A percentile compares a stretch with the other conserved stretches of the same genome.
These are phyloP conservation scores for Phytophthora tentaculata DNA, from an alignment of 352 stramenopile genomes.

Conservation along the genomic window DNA sequence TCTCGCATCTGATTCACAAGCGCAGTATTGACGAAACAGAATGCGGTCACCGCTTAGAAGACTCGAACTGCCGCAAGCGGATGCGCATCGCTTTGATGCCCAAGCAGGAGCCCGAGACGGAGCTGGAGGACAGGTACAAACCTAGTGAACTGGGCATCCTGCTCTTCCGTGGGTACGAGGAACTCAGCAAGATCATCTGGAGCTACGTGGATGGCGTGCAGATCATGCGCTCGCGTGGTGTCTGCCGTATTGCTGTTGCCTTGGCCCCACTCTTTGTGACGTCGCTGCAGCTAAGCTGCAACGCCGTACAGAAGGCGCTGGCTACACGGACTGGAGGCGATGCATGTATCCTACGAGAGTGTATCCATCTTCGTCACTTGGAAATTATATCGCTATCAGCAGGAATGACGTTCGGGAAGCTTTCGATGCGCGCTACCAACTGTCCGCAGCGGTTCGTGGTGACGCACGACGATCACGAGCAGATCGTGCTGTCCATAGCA, in stretches of 20 bases:
- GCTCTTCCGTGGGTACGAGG: slow-evolving; percentile 68
- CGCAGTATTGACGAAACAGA: slow-evolving; percentile 45
- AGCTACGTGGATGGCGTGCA: slow-evolving; percentile 78
- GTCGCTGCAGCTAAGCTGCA: slow-evolving; percentile 83
- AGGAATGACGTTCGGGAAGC: slow-evolving; percentile 82
- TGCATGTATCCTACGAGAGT: slow-evolving; percentile 62
- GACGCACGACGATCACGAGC: slow-evolving; percentile 87
- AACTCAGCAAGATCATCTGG: slow-evolving; percentile 79
- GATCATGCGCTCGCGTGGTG: slow-evolving; percentile 72
- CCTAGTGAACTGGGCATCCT: slow-evolving; percentile 49
- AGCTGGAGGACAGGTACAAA: slow-evolving; percentile 32
- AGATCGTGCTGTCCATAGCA: slow-evolving; percentile 80
- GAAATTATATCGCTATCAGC: slow-evolving; percentile 84
- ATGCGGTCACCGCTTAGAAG: neutral
- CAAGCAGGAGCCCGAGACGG: slow-evolving; percentile 15
- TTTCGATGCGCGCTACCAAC: slow-evolving; percentile 86
- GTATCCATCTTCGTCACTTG: slow-evolving; percentile 67
- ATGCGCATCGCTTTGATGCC: slow-evolving; percentile 29
- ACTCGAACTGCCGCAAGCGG: slow-evolving; percentile 21
- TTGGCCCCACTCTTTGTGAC: slow-evolving; percentile 70
- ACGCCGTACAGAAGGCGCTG: slow-evolving; percentile 68
- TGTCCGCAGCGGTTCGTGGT: slow-evolving; percentile 88
- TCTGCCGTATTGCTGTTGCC: slow-evolving; percentile 52
- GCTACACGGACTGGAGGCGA: slow-evolving; percentile 36
- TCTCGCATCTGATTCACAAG: slow-evolving; percentile 51